These are phyloP conservation scores for Pseudogymnoascus sp. DNA, from an alignment of 2,329 filamentous ascomycete species.

Conservation along the genomic window DNA sequence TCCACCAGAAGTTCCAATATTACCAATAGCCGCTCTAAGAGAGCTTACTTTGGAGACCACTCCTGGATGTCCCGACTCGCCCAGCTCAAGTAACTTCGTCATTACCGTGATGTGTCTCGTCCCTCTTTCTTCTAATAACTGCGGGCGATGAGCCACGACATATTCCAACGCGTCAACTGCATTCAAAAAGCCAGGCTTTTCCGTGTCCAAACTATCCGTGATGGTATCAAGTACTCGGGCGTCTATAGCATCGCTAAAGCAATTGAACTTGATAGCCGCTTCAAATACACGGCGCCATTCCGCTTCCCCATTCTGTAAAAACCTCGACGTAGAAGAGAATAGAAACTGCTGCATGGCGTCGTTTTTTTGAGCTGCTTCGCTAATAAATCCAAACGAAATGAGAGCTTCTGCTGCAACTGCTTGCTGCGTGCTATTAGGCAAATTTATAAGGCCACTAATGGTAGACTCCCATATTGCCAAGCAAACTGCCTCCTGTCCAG, in stretches of 20 bases:
- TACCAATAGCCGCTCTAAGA: slow-evolving; percentile 42
- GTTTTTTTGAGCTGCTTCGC: slow-evolving; percentile 34
- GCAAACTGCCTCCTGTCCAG: slow-evolving; percentile 28
- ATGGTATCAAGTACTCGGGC: slow-evolving; percentile 28
- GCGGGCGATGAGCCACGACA: slow-evolving; percentile 39
- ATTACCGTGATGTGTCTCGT: slow-evolving; percentile 44
- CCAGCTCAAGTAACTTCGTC: slow-evolving; percentile 46
- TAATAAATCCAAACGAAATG: slow-evolving; percentile 35
- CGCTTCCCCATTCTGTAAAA: slow-evolving; percentile 28
- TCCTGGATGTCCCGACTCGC: slow-evolving; percentile 41
- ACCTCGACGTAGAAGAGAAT: slow-evolving; percentile 34
- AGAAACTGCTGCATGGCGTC: slow-evolving; percentile 43
- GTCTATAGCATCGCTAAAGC: slow-evolving; percentile 23
- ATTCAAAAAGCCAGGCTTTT: slow-evolving; percentile 20
- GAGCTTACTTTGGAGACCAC: slow-evolving; percentile 19
- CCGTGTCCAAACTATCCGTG: slow-evolving; percentile 21
- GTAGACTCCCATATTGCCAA: slow-evolving; percentile 29
- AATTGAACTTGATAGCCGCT: slow-evolving; percentile 36
- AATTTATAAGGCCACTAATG: slow-evolving; percentile 36
- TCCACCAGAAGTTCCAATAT: slow-evolving; percentile 10
- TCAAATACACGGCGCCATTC: slow-evolving; percentile 43
- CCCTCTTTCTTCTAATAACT: slow-evolving; percentile 40
- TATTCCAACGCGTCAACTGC: slow-evolving; percentile 43
- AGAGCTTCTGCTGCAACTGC: slow-evolving; percentile 38
- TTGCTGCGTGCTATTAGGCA: slow-evolving; percentile 26